Evolutionary conservation across 2,329 filamentous ascomycete genomes (phyloP).

Genomic region (Alternaria triticimaculans): DNA sequence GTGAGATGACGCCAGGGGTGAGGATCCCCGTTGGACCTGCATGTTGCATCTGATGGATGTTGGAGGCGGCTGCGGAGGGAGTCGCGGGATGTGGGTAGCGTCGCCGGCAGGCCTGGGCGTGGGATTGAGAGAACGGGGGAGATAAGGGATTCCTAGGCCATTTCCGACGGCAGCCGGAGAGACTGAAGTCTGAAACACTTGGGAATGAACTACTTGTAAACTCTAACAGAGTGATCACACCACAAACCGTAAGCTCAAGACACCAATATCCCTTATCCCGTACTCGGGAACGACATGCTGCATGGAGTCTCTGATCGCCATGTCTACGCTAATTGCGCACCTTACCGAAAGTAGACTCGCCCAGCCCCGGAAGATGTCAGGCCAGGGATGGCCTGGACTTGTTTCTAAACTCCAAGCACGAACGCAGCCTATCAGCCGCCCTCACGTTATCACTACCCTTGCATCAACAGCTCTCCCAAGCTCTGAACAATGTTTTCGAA

Average conservation of each 20-base stretch:
- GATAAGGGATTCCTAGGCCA: neutral
- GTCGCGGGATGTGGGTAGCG: conserved; percentile 6
- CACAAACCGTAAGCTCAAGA: neutral
- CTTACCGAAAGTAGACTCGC: conserved; percentile 1
- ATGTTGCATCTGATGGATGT: neutral
- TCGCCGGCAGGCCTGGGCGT: conserved; percentile 4
- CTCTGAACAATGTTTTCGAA: conserved; percentile 16
- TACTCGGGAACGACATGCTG: conserved; percentile 1
- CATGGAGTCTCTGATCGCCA: conserved; percentile 9
- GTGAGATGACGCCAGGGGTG: conserved; percentile 1
- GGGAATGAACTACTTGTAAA: neutral
- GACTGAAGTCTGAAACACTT: neutral
- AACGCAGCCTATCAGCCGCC: conserved; percentile 22
- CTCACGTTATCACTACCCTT: conserved; percentile 24
- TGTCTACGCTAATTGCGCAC: conserved; percentile 4
- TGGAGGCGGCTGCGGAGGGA: conserved; percentile 5
- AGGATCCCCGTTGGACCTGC: conserved; percentile 5
- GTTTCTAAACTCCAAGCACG: conserved; percentile 3
- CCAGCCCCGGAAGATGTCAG: neutral
- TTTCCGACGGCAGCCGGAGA: neutral
- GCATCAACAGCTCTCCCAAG: conserved; percentile 5
- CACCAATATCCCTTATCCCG: neutral
- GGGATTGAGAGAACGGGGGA: conserved; percentile 1
- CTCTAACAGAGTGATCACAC: neutral
- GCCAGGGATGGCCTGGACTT: conserved; percentile 7